A percentile compares a stretch with the other conserved stretches of the same genome.
Conservation (phyloP, 2,329 filamentous ascomycete species). For the Cladosporium sp. region DNA sequence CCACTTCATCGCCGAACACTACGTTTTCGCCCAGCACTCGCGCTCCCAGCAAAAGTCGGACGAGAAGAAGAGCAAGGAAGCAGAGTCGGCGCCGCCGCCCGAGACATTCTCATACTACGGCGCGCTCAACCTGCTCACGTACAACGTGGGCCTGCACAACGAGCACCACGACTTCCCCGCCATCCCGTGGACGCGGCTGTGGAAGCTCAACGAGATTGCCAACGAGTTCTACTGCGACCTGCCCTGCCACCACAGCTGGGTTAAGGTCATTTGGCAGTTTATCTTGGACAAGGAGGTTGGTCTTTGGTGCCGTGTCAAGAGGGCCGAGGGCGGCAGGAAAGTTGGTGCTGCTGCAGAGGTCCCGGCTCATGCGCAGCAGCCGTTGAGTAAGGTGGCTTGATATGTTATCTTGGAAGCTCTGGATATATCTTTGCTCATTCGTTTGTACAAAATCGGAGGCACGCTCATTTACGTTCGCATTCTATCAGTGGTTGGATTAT, state of each 20-base stretch:
- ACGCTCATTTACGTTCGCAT: no score
- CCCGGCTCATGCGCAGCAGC: constrained; percentile 8
- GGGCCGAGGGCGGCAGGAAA: constrained; percentile 66
- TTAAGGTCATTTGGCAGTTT: constrained; percentile 91
- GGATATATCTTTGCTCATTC: no score
- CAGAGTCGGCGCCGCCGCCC: constrained; percentile 52
- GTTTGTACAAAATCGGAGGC: no score
- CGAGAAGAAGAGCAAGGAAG: constrained; percentile 38
- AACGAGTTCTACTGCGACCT: constrained; percentile 87
- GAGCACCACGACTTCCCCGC: constrained; percentile 99
- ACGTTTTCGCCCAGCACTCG: constrained; percentile 49
- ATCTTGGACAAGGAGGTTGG: constrained; percentile 85
- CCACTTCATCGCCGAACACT: constrained; percentile 97
- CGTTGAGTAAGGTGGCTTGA: neutral
- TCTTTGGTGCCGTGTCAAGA: constrained; percentile 87
- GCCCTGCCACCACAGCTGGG: constrained; percentile 84
- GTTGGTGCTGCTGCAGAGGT: constrained; percentile 38
- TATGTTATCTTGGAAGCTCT: no score
- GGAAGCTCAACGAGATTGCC: constrained; percentile 69
- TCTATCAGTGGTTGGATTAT: no score
- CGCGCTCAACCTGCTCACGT: constrained; percentile 81
- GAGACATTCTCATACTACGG: constrained; percentile 99
- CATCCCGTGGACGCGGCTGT: constrained; percentile 86
- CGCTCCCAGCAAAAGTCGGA: constrained; percentile 33
- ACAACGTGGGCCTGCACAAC: constrained; percentile 97